phyloP scores from a whole-genome alignment of 768 basidiomycete genomes.

The Rickenella mellea region DNA sequence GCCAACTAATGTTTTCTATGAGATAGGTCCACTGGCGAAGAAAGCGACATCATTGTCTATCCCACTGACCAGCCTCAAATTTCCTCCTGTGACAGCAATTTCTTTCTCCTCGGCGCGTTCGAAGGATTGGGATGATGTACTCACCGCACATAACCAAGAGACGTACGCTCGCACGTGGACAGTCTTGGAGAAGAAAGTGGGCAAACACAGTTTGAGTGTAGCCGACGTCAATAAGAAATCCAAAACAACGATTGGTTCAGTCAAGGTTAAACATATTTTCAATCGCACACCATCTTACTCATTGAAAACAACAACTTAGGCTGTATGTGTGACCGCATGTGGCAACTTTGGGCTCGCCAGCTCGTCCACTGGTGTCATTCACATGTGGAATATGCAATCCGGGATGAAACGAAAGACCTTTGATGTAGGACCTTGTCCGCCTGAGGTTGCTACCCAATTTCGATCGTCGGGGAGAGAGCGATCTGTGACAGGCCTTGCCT shows the following conservation, averaged over 20 bases:
- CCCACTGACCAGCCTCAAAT: conserved; percentile 74
- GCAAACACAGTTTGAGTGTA: conserved; percentile 63
- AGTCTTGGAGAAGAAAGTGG: conserved; percentile 71
- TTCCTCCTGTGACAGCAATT: conserved; percentile 68
- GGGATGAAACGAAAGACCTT: conserved; percentile 79
- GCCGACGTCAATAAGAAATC: conserved; percentile 37
- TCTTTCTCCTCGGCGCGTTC: conserved; percentile 71
- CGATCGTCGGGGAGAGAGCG: conserved; percentile 34
- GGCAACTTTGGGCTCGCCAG: conserved; percentile 91
- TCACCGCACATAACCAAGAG: conserved; percentile 86
- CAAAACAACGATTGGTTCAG: conserved; percentile 43
- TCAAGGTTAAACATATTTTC: conserved; percentile 45
- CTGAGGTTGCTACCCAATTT: conserved; percentile 35
- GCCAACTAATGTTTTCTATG: background rate
- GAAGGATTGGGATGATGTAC: conserved; percentile 96
- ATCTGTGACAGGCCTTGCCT: conserved; percentile 72
- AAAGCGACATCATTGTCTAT: conserved; percentile 74
- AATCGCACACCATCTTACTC: background rate
- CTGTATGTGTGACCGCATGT: conserved; percentile 85
- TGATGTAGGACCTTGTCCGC: conserved; percentile 53
- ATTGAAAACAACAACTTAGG: conserved; percentile 28
- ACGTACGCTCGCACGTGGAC: conserved; percentile 81
- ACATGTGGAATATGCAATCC: conserved; percentile 97
- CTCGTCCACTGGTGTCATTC: conserved; percentile 68
- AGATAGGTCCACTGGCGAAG: conserved; percentile 73